Evolutionary conservation across 78 protist genomes (phyloP).

Genomic region (Parvularia atlantis): DNA sequence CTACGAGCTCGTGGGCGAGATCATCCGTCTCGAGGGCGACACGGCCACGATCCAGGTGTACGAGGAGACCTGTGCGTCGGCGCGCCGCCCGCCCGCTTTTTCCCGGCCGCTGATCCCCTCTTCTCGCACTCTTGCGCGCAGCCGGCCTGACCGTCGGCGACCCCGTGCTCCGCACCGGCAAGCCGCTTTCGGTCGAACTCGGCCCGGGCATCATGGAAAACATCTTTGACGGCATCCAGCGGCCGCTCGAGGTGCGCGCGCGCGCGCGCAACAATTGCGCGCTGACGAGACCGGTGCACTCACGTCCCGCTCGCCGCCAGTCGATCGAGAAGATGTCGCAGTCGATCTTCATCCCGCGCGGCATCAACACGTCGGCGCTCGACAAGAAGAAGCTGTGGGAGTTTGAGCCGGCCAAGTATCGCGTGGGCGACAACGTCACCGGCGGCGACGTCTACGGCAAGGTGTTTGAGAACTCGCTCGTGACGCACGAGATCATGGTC

Average conservation of each 20-base stretch:
- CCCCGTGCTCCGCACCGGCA: conserved; percentile 93
- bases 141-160: conserved; percentile 99
- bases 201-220: conserved; percentile 98
- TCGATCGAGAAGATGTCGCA: conserved; percentile 15
- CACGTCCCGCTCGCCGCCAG: not conserved
- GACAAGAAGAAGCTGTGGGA: conserved; percentile 64
- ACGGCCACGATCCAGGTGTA: conserved; percentile 99
- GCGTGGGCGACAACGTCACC: conserved; percentile 85
- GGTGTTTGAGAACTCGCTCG: conserved; percentile 86
- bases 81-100: no score
- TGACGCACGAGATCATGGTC: conserved; percentile 86
- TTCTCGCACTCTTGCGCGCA: no score
- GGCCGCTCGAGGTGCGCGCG: conserved; percentile 89
- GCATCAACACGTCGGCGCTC: conserved; percentile 84
- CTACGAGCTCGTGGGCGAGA: conserved; percentile 95
- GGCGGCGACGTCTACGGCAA: conserved; percentile 93
- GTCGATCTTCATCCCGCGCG: conserved; percentile 94
- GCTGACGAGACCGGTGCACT: not conserved
- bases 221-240: conserved; percentile 99
- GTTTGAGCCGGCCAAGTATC: conserved; percentile 59
- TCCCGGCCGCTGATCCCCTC: no score
- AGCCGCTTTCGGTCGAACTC: conserved; percentile 97
- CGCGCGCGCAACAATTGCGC: no score
- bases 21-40: conserved; percentile 98
- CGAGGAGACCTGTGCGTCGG: conserved; percentile 91